A percentile compares a stretch with the other conserved stretches of the same genome.
Conservation (phyloP, 1,284 basidiomycete genomes). For the Rhizoctonia solani region DNA sequence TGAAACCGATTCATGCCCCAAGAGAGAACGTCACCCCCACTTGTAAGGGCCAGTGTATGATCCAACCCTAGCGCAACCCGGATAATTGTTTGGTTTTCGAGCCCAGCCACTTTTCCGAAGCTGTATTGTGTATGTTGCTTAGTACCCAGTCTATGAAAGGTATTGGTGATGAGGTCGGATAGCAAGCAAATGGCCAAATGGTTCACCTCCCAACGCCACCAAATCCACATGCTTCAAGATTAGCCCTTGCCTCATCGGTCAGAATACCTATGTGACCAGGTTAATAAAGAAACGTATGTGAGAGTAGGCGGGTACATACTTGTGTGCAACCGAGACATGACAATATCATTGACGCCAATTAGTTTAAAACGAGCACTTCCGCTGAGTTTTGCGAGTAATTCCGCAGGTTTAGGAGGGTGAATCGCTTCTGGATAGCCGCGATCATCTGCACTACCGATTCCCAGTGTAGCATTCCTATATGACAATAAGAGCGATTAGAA, state of each 20-base stretch:
- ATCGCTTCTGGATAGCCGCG: slow-evolving; percentile 82
- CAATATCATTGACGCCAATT: slow-evolving; percentile 65
- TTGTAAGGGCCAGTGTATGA: slow-evolving; percentile 87
- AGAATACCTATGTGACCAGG: slow-evolving; percentile 57
- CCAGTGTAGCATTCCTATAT: slow-evolving; percentile 82
- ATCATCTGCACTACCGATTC: slow-evolving; percentile 80
- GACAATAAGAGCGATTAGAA: slow-evolving; percentile 15
- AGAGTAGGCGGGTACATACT: slow-evolving; percentile 42
- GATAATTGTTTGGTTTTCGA: slow-evolving; percentile 54
- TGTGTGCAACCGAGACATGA: slow-evolving; percentile 86
- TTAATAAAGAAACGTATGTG: not conserved
- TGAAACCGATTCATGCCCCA: slow-evolving; percentile 91
- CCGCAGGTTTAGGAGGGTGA: slow-evolving; percentile 48
- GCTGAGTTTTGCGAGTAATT: slow-evolving; percentile 42
- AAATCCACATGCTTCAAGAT: slow-evolving; percentile 84
- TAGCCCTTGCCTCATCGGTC: slow-evolving; percentile 72
- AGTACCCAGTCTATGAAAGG: slow-evolving; percentile 63
- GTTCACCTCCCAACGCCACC: slow-evolving; percentile 81
- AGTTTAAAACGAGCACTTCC: slow-evolving; percentile 55
- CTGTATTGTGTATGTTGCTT: slow-evolving; percentile 80
- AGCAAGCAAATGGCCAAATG: too few species aligned
- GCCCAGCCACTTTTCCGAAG: slow-evolving; percentile 63
- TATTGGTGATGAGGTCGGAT: too few species aligned
- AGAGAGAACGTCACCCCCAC: slow-evolving; percentile 78
- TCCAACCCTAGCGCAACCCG: slow-evolving; percentile 89